Base-by-base conservation (phyloP, 2,329 filamentous ascomycete genomes). In the Aspergillus sp. region DNA sequence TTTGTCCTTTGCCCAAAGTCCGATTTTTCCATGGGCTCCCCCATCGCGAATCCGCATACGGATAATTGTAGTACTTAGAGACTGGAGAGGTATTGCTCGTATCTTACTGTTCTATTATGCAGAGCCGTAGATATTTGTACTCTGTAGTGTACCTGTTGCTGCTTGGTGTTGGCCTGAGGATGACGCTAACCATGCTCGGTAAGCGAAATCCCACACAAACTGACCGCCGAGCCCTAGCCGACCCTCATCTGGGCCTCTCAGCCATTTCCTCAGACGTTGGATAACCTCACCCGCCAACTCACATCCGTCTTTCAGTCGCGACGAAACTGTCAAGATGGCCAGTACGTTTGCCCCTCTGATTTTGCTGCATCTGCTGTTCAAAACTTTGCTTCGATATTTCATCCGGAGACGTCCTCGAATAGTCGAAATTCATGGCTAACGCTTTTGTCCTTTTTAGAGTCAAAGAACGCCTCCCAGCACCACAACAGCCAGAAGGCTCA, bases 401-500 rank as follows among this genome's bases (percentile, higher is more conserved):
- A 17, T 17, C 44, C 17, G n/a, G 35, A 37, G 21, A 23, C 24
- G 17, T 31, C 12, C 9, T 31, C 27, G 27, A 41, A 6, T 41
- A 27, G 27, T 43, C 19, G 24, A 49, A 41, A 11, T 33, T 46
- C 64, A 55, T 65, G 56, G 59, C 70, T 74, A 64, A 74, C 66
- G 55, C 63, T 50, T 59, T 52, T 69, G 52, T 62, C 58, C 62
- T 59, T 60, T 59, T 37, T 60, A 97, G 93, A 98, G 87, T 98
- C 95, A 76, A 98, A 98, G 92, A 98, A 98, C 89, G 96, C 91
- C 84, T 97, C 93, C 76, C 93, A 98, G 87, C 92, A 97, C 85
- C 97, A 97, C 84, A 90, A 95, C 88, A 87, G 86, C 80, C 90
- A 90, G 86, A 99, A 99, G 90, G 93, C 92, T 84, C 95, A 99